Evolutionary conservation across 1,284 basidiomycete genomes (phyloP).

Genomic region (Ganoderma multipileum): DNA sequence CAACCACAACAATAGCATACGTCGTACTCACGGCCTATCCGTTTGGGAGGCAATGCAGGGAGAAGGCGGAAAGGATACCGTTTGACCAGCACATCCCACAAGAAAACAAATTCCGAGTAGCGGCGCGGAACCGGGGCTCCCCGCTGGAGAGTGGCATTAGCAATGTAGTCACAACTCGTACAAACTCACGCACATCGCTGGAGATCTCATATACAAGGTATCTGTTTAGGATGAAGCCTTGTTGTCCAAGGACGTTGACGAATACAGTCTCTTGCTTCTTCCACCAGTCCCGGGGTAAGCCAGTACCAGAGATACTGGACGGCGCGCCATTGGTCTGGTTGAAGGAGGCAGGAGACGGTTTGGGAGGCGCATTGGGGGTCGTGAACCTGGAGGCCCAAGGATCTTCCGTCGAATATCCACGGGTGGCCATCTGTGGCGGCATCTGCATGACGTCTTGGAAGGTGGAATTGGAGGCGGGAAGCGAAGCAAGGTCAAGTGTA

Average conservation of each 20-base stretch:
- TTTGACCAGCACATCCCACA: conserved; percentile 83
- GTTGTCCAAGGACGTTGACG: conserved; percentile 80
- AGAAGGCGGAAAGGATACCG: conserved; percentile 93
- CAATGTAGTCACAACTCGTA: neutral
- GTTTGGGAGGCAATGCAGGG: conserved; percentile 89
- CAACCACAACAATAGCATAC: conserved; percentile 17
- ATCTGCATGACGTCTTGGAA: conserved; percentile 47
- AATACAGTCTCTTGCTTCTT: conserved; percentile 76
- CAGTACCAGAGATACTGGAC: conserved; percentile 71
- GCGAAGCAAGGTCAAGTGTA: conserved; percentile 64
- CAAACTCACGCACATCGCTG: conserved; percentile 70
- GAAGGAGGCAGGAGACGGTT: conserved; percentile 13
- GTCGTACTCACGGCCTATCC: conserved; percentile 77
- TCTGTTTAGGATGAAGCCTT: conserved; percentile 87
- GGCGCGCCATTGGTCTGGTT: conserved; percentile 51
- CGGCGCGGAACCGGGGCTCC: conserved; percentile 71
- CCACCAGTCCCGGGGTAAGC: conserved; percentile 85
- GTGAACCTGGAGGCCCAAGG: conserved; percentile 64
- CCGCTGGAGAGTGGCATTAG: conserved; percentile 46
- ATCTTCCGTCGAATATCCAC: conserved; percentile 67
- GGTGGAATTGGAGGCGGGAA: conserved; percentile 58
- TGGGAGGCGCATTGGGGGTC: conserved; percentile 23
- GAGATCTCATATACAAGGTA: conserved; percentile 83
- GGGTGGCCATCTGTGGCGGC: conserved; percentile 42
- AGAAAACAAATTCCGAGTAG: conserved; percentile 91